Base-by-base conservation (phyloP, 805 yeast genomes). In the Candida saitoana region DNA sequence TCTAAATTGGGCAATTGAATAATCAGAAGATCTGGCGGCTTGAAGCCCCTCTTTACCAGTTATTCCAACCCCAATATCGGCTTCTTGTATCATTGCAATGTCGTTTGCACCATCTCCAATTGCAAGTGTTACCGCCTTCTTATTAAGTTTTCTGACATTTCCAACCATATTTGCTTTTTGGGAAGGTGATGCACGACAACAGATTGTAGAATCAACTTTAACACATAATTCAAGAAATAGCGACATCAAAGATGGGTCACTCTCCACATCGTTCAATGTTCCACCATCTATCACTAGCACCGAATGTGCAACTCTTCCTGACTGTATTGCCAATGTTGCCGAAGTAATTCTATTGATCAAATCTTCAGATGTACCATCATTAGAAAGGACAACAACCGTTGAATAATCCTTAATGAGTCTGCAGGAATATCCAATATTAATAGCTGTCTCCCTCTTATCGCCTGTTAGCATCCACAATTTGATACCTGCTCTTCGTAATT, bases 91-190 rank as follows among this genome's bases (percentile, higher is more conserved):
- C 99, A 93, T 93, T 1, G 99, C 98, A 58, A 93, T 90, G 63
- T 93, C 99, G 59, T 93, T 93, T 2, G 99, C 99, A 49, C 99
- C 99, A 65, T 93, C 99, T 5, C 99, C 99, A 57, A 93, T 86
- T 0, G 99, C 99, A 47, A 93, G 71, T 0, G 97, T 88, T 4
- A 93, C 96, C 32, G 86, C 74, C 2, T 65, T 65, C 38, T 74
- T 80, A 52, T 84, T 76, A 43, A 82, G 66, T n/a, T 73, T 67
- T 39, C 98, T 73, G n/a, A 95, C 88, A 25, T 81, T 74, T 19
- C 79, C 63, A 2, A 93, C 98, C 87, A 93, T 82, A 20, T 76
- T 69, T 1, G 98, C 96, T 65, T 93, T 93, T 61, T 93, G 99
- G 0, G 96, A 82, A 0, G 99, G 99, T 5, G 96, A 84, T 0